phyloP scores from a whole-genome alignment of 1,284 basidiomycete species.

The Pyrrhoderma noxium region DNA sequence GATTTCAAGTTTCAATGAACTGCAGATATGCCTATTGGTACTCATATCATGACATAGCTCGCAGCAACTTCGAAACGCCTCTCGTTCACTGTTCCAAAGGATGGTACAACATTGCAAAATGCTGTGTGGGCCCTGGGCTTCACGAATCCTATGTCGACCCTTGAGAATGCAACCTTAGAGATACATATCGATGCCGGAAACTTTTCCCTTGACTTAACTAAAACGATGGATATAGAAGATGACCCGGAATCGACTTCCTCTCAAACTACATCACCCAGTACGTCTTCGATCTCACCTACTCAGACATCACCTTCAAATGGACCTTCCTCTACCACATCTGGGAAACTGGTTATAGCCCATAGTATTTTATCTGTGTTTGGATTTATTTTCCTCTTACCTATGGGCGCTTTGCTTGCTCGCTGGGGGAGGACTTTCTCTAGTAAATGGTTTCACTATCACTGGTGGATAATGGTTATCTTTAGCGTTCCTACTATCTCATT shows the following conservation, averaged over 20 bases:
- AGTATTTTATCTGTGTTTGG: conserved; percentile 46
- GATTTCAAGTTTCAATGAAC: too few species aligned
- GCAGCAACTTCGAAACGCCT: conserved; percentile 17
- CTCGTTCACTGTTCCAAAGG: conserved; percentile 33
- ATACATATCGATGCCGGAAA: conserved; percentile 43
- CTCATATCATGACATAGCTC: conserved; percentile 24
- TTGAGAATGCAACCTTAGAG: conserved; percentile 32
- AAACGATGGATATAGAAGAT: conserved; percentile 26
- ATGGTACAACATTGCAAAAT: conserved; percentile 29
- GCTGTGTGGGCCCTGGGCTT: conserved; percentile 53
- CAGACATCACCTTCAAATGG: neutral
- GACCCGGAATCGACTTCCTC: conserved; percentile 11
- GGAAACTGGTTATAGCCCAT: conserved; percentile 45
- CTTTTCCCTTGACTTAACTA: conserved; percentile 39
- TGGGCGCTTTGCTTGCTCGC: conserved; percentile 52
- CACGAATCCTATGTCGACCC: conserved; percentile 33
- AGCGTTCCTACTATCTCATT: conserved; percentile 44
- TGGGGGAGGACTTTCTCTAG: conserved; percentile 48
- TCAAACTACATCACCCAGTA: conserved; percentile 5
- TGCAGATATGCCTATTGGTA: too few species aligned
- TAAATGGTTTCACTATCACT: conserved; percentile 54
- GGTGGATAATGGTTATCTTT: conserved; percentile 39
- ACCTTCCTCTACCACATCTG: conserved; percentile 19
- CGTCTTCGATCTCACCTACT: conserved; percentile 1
- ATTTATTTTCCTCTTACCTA: conserved; percentile 54